Base-by-base conservation (phyloP, 768 basidiomycete genomes). In the Boletales sp. region DNA sequence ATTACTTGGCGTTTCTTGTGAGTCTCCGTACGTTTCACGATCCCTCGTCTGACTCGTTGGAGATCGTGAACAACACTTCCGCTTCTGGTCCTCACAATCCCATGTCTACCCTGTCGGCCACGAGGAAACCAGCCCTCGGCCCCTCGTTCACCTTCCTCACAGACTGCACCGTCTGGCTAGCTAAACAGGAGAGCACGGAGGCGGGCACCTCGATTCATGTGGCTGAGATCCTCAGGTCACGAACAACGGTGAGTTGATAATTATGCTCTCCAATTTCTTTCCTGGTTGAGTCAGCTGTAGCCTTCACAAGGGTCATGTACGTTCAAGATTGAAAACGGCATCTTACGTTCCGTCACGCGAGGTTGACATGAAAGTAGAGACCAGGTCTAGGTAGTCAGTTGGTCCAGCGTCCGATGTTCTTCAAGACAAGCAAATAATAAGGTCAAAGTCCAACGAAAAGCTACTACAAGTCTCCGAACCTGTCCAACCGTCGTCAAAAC, bases 111-210 rank as follows among this genome's bases (percentile, higher is more conserved):
- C 74, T 73, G 44, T 66, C 64, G 5, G 69, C 67, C 1, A 69
- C 63, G 8, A 72, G 79, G 49, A 89, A 86, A 58, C 87, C 87
- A 5, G 85, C 86, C 1, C 72, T 91, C 13, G 89, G 88, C 0
- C 82, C 87, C 1, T 84, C 87, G 1, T 91, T 90, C 52, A 72
- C 83, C 8, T 86, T 80, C 64, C 67, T 88, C 63, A 79, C 82
- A 2, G 89, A 90, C 58, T 81, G 79, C 14, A 86, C 84, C 0
- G 55, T 91, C n/a, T 90, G 87, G 87, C 70, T 89, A 10, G 72
- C 77, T 10, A 67, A 57, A 30, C 57, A 53, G 3, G 48, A 54
- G 10, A 54, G 45, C 4, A 30, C 42, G 13, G 63, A 69, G 21
- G 38, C 43, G 43, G 61, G 54, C 40, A 51, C 49, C 35, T 57